Evolutionary conservation across 768 basidiomycete species (phyloP).

Genomic region (Boletus fagicola): DNA sequence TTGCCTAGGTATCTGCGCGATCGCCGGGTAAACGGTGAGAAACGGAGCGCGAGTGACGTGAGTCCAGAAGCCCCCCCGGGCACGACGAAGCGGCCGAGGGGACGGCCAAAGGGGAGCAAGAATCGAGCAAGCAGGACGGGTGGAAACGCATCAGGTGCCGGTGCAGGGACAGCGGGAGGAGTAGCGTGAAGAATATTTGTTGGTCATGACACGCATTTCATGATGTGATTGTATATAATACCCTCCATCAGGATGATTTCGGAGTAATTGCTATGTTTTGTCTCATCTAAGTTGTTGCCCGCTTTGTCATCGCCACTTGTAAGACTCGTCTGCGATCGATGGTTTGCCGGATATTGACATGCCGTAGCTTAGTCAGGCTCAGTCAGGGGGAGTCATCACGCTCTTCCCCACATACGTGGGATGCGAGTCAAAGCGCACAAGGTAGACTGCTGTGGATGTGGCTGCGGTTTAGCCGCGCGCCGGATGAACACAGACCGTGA

Average conservation of each 20-base stretch:
- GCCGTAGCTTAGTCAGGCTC: conserved; percentile 15
- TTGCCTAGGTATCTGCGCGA: conserved; percentile 56
- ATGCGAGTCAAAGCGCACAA: no score
- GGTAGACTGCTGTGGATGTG: no score
- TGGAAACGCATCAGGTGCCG: conserved; percentile 13
- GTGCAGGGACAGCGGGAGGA: conserved; percentile 6
- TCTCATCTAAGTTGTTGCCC: neutral
- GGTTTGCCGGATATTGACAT: neutral
- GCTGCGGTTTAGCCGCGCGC: no score
- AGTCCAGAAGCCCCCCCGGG: conserved; percentile 30
- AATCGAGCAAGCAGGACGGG: conserved; percentile 36
- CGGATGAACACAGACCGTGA: no score
- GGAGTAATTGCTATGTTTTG: neutral
- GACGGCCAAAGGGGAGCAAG: conserved; percentile 71
- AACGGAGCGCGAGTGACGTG: conserved; percentile 27
- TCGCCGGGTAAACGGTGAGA: conserved; percentile 53
- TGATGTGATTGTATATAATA: conserved; percentile 15
- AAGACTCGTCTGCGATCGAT: no score
- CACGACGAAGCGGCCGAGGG: conserved; percentile 53
- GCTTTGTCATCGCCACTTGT: neutral
- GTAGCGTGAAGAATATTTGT: neutral
- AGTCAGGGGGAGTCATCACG: neutral
- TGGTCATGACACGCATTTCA: neutral
- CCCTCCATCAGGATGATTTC: neutral
- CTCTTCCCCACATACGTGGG: no score